Base-by-base conservation (phyloP, 2,329 filamentous ascomycete genomes). In the Pochonia chlamydosporia region DNA sequence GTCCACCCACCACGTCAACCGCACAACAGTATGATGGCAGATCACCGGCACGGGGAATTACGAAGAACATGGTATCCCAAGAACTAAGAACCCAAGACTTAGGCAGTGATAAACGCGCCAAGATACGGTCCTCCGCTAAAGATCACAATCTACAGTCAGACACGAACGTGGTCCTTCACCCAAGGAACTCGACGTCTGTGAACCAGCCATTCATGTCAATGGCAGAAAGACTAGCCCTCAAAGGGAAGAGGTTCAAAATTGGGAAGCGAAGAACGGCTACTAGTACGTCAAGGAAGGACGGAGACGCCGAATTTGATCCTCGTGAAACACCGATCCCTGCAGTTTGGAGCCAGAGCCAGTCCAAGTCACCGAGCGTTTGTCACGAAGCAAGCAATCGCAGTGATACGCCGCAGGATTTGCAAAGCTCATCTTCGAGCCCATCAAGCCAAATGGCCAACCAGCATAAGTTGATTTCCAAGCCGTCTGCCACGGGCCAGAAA, bases 211-310 rank as follows among this genome's bases (percentile, higher is more conserved):
- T 75, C 41, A 66, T 81, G 65, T 81, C 78, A 5, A 73, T 82
- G 72, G 70, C 72, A 31, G 78, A 81, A 54, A 70, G 76, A n/a
- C 74, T 79, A 69, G 75, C 71, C 28, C 63, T 78, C 2, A 69
- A 64, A 44, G 78, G 77, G 10, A 79, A 71, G 59, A 73, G 69
- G 44, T 71, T 81, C 52, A 78, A 71, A 60, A 79, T 81, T 39
- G 63, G 66, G 20, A 62, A 63, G 47, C 64, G 65, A 13, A 70
- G 60, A 49, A 45, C 53, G 6, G 51, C 36, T 13, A 16, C 24
- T 18, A 40, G 31, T 35, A 21, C 10, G 9, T 26, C 21, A 11
- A 18, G 13, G 21, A 43, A 40, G 3, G 30, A 21, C 5, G 39
- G 5, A 20, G 25, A 11, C 23, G 36, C 18, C n/a, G n/a, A 25